Conservation (phyloP, 768 basidiomycete species). For the Suillus paluster region DNA sequence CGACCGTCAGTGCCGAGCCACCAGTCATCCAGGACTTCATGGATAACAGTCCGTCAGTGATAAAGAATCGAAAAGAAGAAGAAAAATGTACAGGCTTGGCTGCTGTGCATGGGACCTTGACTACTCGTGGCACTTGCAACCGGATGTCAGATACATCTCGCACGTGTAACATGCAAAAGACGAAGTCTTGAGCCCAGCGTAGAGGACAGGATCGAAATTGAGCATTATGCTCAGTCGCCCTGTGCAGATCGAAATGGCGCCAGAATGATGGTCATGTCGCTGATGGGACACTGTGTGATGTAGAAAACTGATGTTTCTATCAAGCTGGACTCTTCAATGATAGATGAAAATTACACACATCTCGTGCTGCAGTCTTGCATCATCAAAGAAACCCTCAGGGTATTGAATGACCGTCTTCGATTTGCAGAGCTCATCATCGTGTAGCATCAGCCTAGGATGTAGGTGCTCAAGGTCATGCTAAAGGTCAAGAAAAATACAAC, state of each 20-base stretch:
- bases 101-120: neutral
- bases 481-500: too few relatives aligned
- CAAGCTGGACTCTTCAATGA: neutral
- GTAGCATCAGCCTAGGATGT: neutral
- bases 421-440: neutral
- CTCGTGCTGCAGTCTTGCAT: too few relatives aligned
- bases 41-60: constrained; percentile 56
- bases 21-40: constrained; percentile 88
- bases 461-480: too few relatives aligned
- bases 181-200: neutral
- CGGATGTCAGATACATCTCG: neutral
- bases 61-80: neutral
- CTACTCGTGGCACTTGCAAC: neutral
- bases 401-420: neutral
- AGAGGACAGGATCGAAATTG: neutral
- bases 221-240: neutral
- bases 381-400: neutral
- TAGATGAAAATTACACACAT: neutral
- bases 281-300: neutral
- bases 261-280: neutral
- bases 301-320: neutral
- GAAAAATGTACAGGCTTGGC: neutral
- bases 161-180: neutral
- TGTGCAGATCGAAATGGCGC: neutral
- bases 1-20: constrained; percentile 84